These are phyloP conservation scores for Ophiocordyceps robertsii DNA, from an alignment of 2,329 filamentous ascomycete species.

Conservation along the genomic window DNA sequence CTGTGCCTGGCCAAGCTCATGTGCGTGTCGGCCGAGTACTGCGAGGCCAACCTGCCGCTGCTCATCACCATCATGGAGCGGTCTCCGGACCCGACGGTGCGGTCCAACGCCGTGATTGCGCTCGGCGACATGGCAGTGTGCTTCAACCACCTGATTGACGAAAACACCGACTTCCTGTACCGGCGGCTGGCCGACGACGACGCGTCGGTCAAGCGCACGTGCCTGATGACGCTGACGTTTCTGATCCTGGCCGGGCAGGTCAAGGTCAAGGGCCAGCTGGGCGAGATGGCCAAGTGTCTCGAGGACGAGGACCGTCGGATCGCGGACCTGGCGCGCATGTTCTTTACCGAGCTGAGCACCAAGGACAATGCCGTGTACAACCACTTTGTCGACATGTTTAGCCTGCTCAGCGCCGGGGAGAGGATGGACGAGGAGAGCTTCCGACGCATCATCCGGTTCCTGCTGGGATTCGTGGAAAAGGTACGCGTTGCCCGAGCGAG, in stretches of 20 bases:
- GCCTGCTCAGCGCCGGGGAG: slow-evolving; percentile 70
- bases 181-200: slow-evolving; percentile 81
- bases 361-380: slow-evolving; percentile 99
- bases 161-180: slow-evolving; percentile 97
- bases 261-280: slow-evolving; percentile 97
- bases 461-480: slow-evolving; percentile 96
- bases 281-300: slow-evolving; percentile 97
- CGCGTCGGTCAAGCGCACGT: slow-evolving; percentile 86
- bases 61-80: slow-evolving; percentile 97
- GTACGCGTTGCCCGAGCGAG: slow-evolving; percentile 31
- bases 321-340: slow-evolving; percentile 89
- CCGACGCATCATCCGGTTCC: slow-evolving; percentile 76
- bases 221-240: slow-evolving; percentile 96
- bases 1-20: slow-evolving; percentile 95
- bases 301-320: slow-evolving; percentile 94
- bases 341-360: slow-evolving; percentile 92
- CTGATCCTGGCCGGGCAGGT: slow-evolving; percentile 93
- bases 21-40: slow-evolving; percentile 96
- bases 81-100: slow-evolving; percentile 79
- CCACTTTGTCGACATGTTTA: slow-evolving; percentile 99
- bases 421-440: slow-evolving; percentile 75
- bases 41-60: slow-evolving; percentile 80
- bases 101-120: slow-evolving; percentile 92
- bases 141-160: slow-evolving; percentile 98
- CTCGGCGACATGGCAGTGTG: slow-evolving; percentile 98